Percentiles rank a stretch among this genome's conserved stretches.
Evolutionary conservation across 2,329 filamentous ascomycete species (phyloP).

Genomic region (Clarireedia paspali): DNA sequence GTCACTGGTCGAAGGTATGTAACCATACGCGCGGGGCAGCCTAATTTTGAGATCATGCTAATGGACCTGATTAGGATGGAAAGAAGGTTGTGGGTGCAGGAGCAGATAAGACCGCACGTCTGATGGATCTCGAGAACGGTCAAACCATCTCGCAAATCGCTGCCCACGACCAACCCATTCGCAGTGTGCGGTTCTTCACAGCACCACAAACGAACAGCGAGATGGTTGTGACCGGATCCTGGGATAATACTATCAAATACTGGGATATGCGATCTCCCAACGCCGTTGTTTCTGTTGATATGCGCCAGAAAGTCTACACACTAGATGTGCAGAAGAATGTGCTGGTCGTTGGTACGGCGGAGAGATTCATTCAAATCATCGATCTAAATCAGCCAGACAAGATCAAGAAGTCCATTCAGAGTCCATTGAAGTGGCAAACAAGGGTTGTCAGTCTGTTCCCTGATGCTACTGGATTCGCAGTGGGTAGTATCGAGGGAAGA

Average conservation of each 20-base stretch:
- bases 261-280: conserved; percentile 67
- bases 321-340: conserved; percentile 88
- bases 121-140: conserved; percentile 70
- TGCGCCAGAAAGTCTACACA: conserved; percentile 76
- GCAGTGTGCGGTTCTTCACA: conserved; percentile 71
- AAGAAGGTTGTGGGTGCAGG: conserved; percentile 80
- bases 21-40: not conserved
- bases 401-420: conserved; percentile 95
- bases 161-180: conserved; percentile 77
- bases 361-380: conserved; percentile 93
- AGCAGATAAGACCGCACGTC: conserved; percentile 82
- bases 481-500: conserved; percentile 92
- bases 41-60: not conserved
- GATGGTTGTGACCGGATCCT: conserved; percentile 86
- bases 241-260: conserved; percentile 88
- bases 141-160: conserved; percentile 63
- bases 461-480: conserved; percentile 84
- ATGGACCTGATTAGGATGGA: conserved; percentile 59
- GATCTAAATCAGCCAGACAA: conserved; percentile 81
- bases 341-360: conserved; percentile 85
- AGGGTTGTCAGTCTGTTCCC: conserved; percentile 90
- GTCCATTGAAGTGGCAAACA: conserved; percentile 97
- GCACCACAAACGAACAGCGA: conserved; percentile 52
- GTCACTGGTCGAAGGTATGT: conserved; percentile 80
- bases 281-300: conserved; percentile 58